Evolutionary conservation across 1,284 basidiomycete species (phyloP).

Genomic region (Rhodotorula sp.): DNA sequence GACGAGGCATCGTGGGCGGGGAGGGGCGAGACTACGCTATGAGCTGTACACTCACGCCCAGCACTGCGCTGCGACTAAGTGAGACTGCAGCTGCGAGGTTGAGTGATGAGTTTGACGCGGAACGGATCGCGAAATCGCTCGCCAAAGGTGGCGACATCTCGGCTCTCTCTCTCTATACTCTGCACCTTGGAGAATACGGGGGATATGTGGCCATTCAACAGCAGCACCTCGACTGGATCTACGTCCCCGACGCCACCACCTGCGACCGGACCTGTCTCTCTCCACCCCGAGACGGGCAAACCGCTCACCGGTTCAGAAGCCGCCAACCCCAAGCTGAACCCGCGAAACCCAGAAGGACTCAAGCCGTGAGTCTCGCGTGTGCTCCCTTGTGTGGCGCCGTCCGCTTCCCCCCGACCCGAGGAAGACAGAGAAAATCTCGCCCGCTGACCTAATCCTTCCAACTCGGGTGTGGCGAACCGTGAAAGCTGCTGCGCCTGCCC

Average conservation of each 20-base stretch:
- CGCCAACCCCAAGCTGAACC: slow-evolving; percentile 57
- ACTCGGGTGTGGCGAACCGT: not conserved
- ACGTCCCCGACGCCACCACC: not conserved
- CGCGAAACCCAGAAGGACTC: slow-evolving; percentile 81
- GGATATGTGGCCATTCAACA: slow-evolving; percentile 19
- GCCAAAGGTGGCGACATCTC: too few species aligned
- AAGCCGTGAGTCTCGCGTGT: slow-evolving; percentile 68
- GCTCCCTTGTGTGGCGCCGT: too few species aligned
- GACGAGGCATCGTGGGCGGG: not conserved
- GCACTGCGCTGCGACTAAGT: too few species aligned
- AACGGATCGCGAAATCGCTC: too few species aligned
- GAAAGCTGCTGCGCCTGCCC: slow-evolving; percentile 87
- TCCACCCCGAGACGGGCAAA: slow-evolving; percentile 16
- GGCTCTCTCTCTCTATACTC: too few species aligned
- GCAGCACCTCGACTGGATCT: not conserved
- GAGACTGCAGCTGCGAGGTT: too few species aligned
- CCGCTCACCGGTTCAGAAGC: slow-evolving; percentile 34
- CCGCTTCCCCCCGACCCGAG: not conserved
- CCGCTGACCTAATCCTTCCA: not conserved
- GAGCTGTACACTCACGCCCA: too few species aligned
- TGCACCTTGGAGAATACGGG: too few species aligned
- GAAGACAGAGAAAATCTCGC: not conserved
- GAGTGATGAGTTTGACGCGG: too few species aligned
- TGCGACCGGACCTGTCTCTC: slow-evolving; percentile 1
- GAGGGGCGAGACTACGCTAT: too few species aligned